Evolutionary conservation across 2,329 filamentous ascomycete genomes (phyloP).

Genomic region (Ambrosiella beaveri): DNA sequence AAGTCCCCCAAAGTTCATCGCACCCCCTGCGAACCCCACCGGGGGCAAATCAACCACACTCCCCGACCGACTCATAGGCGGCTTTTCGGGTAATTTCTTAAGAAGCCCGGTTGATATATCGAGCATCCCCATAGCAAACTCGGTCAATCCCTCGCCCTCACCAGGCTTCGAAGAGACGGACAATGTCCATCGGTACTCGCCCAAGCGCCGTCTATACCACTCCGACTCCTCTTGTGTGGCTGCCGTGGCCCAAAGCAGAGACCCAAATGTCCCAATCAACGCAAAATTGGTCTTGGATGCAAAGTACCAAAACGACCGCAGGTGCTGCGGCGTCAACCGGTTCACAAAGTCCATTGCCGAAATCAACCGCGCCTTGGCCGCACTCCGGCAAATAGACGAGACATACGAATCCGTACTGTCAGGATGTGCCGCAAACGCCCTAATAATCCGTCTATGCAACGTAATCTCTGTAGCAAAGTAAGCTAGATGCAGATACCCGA

Average conservation of each 20-base stretch:
- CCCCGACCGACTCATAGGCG: constrained; percentile 39
- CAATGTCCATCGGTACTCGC: constrained; percentile 88
- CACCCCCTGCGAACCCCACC: constrained; percentile 11
- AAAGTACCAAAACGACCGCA: constrained; percentile 88
- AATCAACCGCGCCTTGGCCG: constrained; percentile 84
- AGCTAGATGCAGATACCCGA: constrained; percentile 69
- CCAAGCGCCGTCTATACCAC: constrained; percentile 72
- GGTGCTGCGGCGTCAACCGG: constrained; percentile 66
- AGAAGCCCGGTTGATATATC: constrained; percentile 54
- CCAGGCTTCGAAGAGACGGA: constrained; percentile 65
- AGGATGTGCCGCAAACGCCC: constrained; percentile 42
- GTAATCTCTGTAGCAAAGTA: constrained; percentile 94
- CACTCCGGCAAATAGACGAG: constrained; percentile 79
- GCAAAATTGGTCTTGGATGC: constrained; percentile 82
- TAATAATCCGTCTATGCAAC: constrained; percentile 77
- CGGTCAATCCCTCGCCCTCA: constrained; percentile 38
- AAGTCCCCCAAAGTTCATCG: not conserved
- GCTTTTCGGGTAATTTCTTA: constrained; percentile 55
- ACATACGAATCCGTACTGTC: constrained; percentile 54
- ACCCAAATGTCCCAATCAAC: constrained; percentile 84
- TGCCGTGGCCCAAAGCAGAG: constrained; percentile 74
- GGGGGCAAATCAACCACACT: constrained; percentile 30
- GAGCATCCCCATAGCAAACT: constrained; percentile 62
- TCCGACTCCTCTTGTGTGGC: constrained; percentile 77
- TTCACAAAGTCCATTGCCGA: constrained; percentile 97